These are phyloP conservation scores for Tolypocladium nubicola DNA, from an alignment of 2,329 filamentous ascomycete species.

Conservation along the genomic window DNA sequence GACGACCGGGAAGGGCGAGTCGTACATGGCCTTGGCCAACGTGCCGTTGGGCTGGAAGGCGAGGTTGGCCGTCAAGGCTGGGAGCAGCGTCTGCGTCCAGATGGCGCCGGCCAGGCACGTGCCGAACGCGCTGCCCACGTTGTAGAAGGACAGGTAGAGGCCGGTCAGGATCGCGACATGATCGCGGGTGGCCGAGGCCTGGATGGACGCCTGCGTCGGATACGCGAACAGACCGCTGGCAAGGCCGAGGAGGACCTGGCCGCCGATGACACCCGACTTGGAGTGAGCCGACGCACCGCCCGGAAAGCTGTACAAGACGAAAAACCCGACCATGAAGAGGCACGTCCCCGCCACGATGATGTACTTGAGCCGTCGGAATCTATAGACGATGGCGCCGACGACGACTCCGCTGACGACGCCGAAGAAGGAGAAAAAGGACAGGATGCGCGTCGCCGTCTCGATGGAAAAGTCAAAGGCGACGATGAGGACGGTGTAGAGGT, in stretches of 20 bases:
- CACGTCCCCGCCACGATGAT: conserved; percentile 47
- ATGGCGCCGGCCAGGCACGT: conserved; percentile 29
- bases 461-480: conserved; percentile 47
- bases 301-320: conserved; percentile 42
- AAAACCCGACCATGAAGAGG: conserved; percentile 45
- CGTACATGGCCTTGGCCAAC: conserved; percentile 24
- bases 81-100: conserved; percentile 29
- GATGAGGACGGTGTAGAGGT: conserved; percentile 46
- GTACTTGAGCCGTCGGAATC: conserved; percentile 41
- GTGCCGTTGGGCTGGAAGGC: conserved; percentile 22
- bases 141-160: conserved; percentile 29
- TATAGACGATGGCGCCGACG: conserved; percentile 40
- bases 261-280: conserved; percentile 41
- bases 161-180: conserved; percentile 28
- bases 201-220: conserved; percentile 28
- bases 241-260: conserved; percentile 45
- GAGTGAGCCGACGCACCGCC: conserved; percentile 31
- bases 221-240: conserved; percentile 46
- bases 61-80: conserved; percentile 18
- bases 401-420: conserved; percentile 44
- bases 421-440: conserved; percentile 41
- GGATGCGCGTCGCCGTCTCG: conserved; percentile 43
- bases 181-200: conserved; percentile 24
- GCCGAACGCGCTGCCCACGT: conserved; percentile 29
- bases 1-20: conserved; percentile 23